Percentiles rank a stretch among this genome's conserved stretches.
Evolutionary conservation across 108 stramenopile species (phyloP).

Genomic region (Nitzschia sp.): DNA sequence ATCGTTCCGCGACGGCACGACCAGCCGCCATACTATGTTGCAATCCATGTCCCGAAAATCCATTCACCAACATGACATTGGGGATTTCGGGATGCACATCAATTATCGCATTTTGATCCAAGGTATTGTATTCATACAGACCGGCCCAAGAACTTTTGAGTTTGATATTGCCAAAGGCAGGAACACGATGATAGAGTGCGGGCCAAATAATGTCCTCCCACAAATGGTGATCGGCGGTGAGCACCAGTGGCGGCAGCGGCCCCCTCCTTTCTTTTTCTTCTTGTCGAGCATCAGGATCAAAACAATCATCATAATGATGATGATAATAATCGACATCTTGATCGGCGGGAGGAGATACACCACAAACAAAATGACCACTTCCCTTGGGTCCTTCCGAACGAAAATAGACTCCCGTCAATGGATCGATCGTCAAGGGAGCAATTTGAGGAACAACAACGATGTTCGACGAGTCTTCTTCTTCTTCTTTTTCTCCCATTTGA

Average conservation of each 20-base stretch:
- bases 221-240: constrained; percentile 50
- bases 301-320: too few relatives aligned
- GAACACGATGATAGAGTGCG: constrained; percentile 63
- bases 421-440: constrained; percentile 73
- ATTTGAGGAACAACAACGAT: constrained; percentile 38
- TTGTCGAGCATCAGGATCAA: background rate
- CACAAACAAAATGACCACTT: constrained; percentile 63
- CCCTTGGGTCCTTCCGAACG: constrained; percentile 57
- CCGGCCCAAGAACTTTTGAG: constrained; percentile 73
- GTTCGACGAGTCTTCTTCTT: background rate
- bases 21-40: constrained; percentile 73
- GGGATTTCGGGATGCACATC: constrained; percentile 72
- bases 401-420: constrained; percentile 61
- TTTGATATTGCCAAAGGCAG: constrained; percentile 75
- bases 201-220: constrained; percentile 76
- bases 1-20: constrained; percentile 59
- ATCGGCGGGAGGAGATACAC: constrained; percentile 63
- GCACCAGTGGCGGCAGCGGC: background rate
- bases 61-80: constrained; percentile 67
- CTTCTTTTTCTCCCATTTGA: constrained; percentile 3
- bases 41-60: constrained; percentile 79
- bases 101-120: constrained; percentile 84
- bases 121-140: constrained; percentile 73
- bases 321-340: constrained; percentile 46
- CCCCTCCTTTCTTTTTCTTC: too few relatives aligned